Percentiles rank a stretch among this genome's conserved stretches.
phyloP scores from a whole-genome alignment of 495 filamentous ascomycete species.

The Hyaloscypha variabilis region DNA sequence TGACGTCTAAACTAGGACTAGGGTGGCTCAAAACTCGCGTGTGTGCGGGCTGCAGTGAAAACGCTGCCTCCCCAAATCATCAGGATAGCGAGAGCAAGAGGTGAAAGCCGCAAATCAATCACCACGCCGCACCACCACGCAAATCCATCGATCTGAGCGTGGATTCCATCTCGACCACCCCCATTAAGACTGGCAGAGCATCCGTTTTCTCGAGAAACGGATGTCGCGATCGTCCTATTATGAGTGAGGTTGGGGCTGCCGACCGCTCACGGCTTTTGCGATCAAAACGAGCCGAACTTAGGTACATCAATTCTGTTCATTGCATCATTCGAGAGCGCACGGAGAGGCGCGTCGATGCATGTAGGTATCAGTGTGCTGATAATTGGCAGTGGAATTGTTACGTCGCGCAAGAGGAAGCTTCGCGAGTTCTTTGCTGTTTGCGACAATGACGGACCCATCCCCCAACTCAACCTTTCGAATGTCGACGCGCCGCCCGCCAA shows the following conservation, averaged over 20 bases:
- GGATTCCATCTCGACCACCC: constrained; percentile 35
- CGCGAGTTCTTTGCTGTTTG: constrained; percentile 73
- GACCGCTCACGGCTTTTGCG: constrained; percentile 57
- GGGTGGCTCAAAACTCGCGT: constrained; percentile 47
- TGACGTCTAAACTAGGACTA: constrained; percentile 16
- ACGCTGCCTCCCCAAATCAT: neutral
- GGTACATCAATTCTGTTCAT: constrained; percentile 38
- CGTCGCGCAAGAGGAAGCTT: constrained; percentile 80
- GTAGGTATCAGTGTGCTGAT: constrained; percentile 39
- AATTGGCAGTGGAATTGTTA: constrained; percentile 30
- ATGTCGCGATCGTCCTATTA: constrained; percentile 60
- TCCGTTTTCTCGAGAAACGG: constrained; percentile 60
- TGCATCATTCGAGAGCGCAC: constrained; percentile 42
- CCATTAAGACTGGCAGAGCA: constrained; percentile 38
- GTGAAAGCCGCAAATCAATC: constrained; percentile 40
- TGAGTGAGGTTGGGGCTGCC: constrained; percentile 61
- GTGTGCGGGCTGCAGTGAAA: neutral
- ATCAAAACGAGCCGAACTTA: constrained; percentile 53
- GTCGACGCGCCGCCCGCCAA: constrained; percentile 48
- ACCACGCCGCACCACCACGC: constrained; percentile 46
- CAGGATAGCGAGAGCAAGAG: neutral
- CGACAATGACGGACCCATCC: constrained; percentile 38
- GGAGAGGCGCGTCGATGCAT: constrained; percentile 49
- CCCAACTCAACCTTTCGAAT: constrained; percentile 41
- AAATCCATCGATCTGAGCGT: constrained; percentile 55